These are phyloP conservation scores for Odontarrhena argentea DNA, from an alignment of 345 rosid genomes.

Conservation along the genomic window DNA sequence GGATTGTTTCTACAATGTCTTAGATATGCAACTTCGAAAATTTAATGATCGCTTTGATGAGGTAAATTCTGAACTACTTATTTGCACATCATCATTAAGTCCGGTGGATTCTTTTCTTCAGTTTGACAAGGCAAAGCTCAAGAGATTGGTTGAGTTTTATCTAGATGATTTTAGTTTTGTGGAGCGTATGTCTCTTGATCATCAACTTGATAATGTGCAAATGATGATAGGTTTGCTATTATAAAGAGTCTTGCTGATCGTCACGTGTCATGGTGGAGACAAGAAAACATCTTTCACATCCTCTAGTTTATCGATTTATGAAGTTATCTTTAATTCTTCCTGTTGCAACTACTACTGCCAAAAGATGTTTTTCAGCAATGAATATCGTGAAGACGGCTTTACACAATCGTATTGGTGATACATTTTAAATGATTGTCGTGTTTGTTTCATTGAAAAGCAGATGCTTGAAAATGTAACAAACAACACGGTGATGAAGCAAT, in stretches of 20 bases:
- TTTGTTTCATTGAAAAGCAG: too few species aligned
- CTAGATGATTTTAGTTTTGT: background rate
- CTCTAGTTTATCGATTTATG: background rate
- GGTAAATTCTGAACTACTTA: background rate
- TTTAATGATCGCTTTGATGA: background rate
- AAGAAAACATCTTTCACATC: background rate
- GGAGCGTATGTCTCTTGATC: background rate
- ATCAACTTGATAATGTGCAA: background rate
- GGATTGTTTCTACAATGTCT: background rate
- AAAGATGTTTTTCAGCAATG: background rate
- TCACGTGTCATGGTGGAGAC: background rate
- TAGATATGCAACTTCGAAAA: constrained; percentile 7
- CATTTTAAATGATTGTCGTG: background rate
- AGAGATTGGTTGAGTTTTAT: background rate
- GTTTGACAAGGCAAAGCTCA: background rate
- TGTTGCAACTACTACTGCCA: background rate
- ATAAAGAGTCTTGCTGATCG: background rate
- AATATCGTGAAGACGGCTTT: background rate
- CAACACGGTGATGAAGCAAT: too few species aligned
- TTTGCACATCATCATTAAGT: background rate
- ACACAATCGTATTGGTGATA: background rate
- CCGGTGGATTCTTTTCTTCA: background rate
- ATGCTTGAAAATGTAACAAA: too few species aligned
- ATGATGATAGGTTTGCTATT: background rate
- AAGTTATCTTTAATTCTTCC: background rate